Evolutionary conservation across 2,329 filamentous ascomycete species (phyloP), one percentile per base, ranked within the genome.

Genomic region (Exophiala aquamarina): DNA sequence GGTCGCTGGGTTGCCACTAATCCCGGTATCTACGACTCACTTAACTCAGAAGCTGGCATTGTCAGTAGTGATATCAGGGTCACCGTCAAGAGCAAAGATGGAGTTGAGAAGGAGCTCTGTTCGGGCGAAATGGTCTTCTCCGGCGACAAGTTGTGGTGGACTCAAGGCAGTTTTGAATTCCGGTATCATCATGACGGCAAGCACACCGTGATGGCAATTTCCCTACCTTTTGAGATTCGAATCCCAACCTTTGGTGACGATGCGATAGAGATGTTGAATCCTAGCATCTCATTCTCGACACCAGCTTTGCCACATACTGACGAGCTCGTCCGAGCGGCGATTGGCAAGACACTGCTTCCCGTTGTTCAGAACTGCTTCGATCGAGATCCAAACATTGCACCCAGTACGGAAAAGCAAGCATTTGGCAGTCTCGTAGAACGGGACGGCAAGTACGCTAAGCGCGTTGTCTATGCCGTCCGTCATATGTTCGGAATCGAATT

Each of bases 401-500:
- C 92, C 0, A 82, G 80, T 47, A 85, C 81, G 2, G 76, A 82
- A 0, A 86, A 92, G 8, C 92, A 97, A 64, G 74, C 81, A 2
- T 98, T 95, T 65, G 93, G 93, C 1, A 82, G 82, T 38, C 76
- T 91, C 32, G 87, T 96, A 2, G 90, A 95, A 62, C 76, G 90
- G 18, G 87, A 96, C 57, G 82, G 85, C 54, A 96, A 95, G 67
- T 97, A 90, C 60, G 86, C 92, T 1, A 88, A 84, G 67, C 76
- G 93, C 33, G 87, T 97, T 9, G 91, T 97, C 0, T 97, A 95
- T 66, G 93, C 91, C 3, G 89, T 98, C 20, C 86, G 88, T 55
- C 87, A 95, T 65, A 96, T 96, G 90, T 86, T 98, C 66, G 93
- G 91, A 41, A 87, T 98, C 50, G 93, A 98, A 66, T 91, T 98